phyloP scores from a whole-genome alignment of 1,284 basidiomycete genomes.

The Tetrapyrgos nigripes region DNA sequence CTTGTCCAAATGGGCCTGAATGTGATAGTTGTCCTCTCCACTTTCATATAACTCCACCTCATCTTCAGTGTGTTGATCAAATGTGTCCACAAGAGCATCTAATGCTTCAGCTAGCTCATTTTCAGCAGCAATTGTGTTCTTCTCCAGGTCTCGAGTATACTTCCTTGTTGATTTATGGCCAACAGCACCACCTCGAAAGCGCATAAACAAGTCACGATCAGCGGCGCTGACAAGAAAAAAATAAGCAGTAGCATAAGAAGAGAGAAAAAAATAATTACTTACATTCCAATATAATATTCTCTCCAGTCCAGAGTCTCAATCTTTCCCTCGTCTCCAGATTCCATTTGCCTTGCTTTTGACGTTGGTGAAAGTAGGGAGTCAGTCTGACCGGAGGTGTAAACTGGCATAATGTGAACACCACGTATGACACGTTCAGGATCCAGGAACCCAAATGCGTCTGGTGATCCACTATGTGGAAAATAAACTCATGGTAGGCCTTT shows the following conservation, averaged over 20 bases:
- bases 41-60: too few species aligned
- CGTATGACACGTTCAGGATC: constrained; percentile 32
- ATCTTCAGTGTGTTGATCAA: too few species aligned
- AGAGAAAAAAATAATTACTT: not conserved
- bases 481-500: constrained; percentile 21
- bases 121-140: not conserved
- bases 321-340: not conserved
- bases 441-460: constrained; percentile 36
- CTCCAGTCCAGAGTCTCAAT: constrained; percentile 6
- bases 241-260: constrained; percentile 1
- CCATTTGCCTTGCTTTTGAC: not conserved
- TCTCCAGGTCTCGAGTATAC: not conserved
- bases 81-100: too few species aligned
- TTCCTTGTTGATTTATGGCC: constrained; percentile 1
- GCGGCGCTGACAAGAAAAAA: constrained; percentile 8
- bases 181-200: constrained; percentile 10
- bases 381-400: constrained; percentile 15
- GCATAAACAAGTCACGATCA: constrained; percentile 20
- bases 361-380: not conserved
- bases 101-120: not conserved
- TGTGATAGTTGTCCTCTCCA: too few species aligned
- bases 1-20: too few species aligned
- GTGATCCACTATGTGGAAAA: constrained; percentile 23
- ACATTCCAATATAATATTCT: constrained; percentile 4
- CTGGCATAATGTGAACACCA: constrained; percentile 28